Percentiles rank a stretch among this genome's conserved stretches.
phyloP scores from a whole-genome alignment of 768 basidiomycete genomes.

The Termitomyces sp. region DNA sequence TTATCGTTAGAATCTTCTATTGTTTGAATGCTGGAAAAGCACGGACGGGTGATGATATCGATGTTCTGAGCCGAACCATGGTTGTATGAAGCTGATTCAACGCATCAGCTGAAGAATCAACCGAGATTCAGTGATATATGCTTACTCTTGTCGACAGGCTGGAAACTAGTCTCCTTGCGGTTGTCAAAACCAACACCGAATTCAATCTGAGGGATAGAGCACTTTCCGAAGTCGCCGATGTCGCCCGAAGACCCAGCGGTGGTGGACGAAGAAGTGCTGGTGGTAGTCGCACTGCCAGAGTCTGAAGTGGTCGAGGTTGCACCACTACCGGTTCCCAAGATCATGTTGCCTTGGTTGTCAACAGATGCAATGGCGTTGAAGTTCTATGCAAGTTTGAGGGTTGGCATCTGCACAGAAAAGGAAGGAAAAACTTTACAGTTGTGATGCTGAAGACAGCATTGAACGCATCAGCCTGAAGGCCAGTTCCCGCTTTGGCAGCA shows the following conservation, averaged over 20 bases:
- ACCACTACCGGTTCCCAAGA: constrained; percentile 27
- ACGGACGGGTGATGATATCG: constrained; percentile 52
- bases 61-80: constrained; percentile 64
- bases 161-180: constrained; percentile 54
- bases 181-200: constrained; percentile 56
- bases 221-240: constrained; percentile 49
- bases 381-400: constrained; percentile 26
- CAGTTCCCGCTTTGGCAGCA: constrained; percentile 40
- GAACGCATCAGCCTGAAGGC: constrained; percentile 57
- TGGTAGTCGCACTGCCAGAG: constrained; percentile 13
- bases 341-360: constrained; percentile 37
- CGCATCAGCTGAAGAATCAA: neutral
- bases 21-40: neutral
- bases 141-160: constrained; percentile 46
- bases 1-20: neutral
- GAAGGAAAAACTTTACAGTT: constrained; percentile 27
- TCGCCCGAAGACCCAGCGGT: constrained; percentile 19
- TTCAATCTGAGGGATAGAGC: constrained; percentile 51
- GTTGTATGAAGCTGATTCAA: constrained; percentile 41
- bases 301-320: constrained; percentile 16
- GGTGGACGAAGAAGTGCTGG: constrained; percentile 18
- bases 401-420: neutral
- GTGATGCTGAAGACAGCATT: constrained; percentile 40
- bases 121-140: neutral
- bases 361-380: constrained; percentile 37